Evolutionary conservation across 1,139 yeast genomes (phyloP).

Genomic region (Hyphopichia wangnamkhiaoensis): DNA sequence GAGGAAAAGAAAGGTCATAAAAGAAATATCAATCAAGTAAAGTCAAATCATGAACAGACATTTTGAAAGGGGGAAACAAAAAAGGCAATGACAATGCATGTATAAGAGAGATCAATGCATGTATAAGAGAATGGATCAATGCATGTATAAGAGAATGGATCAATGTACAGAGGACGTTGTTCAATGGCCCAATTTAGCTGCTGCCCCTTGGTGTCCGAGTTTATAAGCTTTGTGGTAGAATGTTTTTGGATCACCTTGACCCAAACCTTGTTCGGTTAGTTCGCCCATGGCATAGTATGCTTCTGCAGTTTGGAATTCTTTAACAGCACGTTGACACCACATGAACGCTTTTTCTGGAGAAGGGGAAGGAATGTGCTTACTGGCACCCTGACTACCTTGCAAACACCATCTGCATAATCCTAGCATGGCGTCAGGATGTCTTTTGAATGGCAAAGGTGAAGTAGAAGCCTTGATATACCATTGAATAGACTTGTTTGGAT

Average conservation of each 20-base stretch:
- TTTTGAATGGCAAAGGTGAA: slow-evolving; percentile 49
- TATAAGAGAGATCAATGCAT: no score
- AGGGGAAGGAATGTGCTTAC: slow-evolving; percentile 56
- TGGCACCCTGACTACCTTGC: slow-evolving; percentile 68
- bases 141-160: background rate
- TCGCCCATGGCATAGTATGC: slow-evolving; percentile 86
- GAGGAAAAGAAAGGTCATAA: no score
- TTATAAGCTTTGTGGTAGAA: slow-evolving; percentile 28
- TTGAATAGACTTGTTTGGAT: slow-evolving; percentile 76
- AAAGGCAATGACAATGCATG: no score
- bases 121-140: background rate
- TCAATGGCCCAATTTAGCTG: slow-evolving; percentile 13
- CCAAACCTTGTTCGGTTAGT: slow-evolving; percentile 78
- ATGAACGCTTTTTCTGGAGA: slow-evolving; percentile 77
- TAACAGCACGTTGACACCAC: slow-evolving; percentile 89
- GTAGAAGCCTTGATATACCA: slow-evolving; percentile 87
- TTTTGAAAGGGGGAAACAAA: no score
- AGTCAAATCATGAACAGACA: no score
- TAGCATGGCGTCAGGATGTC: slow-evolving; percentile 85
- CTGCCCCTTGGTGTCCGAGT: slow-evolving; percentile 23
- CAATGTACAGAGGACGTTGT: background rate
- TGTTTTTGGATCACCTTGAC: slow-evolving; percentile 40
- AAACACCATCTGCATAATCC: slow-evolving; percentile 93
- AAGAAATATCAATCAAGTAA: no score
- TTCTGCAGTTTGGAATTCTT: slow-evolving; percentile 68